A percentile compares a stretch with the other conserved stretches of the same genome.
Conservation (phyloP, 768 basidiomycete genomes). For the Suillus ampliporus region DNA sequence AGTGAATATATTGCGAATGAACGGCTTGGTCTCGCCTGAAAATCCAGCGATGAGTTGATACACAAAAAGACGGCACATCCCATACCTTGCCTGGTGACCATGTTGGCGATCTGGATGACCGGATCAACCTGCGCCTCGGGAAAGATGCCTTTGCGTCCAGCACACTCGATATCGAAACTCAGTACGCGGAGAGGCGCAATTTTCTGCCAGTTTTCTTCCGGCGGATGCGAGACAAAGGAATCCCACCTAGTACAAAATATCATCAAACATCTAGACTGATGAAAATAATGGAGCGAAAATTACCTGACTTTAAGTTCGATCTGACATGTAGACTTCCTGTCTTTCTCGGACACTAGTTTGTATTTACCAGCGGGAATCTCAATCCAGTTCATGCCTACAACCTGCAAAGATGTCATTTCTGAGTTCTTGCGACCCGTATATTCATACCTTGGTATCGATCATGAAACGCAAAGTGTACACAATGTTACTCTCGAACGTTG, state of each 20-base stretch:
- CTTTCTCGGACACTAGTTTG: conserved; percentile 55
- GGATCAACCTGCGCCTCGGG: conserved; percentile 91
- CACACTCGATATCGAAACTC: conserved; percentile 99
- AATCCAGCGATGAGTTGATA: not conserved
- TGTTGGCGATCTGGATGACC: conserved; percentile 98
- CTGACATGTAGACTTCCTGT: conserved; percentile 84
- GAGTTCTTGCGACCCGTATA: not conserved
- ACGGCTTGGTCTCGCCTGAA: conserved; percentile 88
- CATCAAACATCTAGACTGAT: conserved; percentile 15
- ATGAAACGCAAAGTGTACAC: conserved; percentile 92
- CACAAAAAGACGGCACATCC: not conserved
- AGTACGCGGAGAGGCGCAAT: conserved; percentile 93
- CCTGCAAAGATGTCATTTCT: conserved; percentile 46
- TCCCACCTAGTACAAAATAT: conserved; percentile 62
- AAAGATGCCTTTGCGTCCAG: conserved; percentile 96
- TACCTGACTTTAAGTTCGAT: conserved; percentile 84
- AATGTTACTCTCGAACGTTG: conserved; percentile 95
- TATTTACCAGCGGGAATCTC: conserved; percentile 89
- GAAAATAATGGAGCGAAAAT: conserved; percentile 23
- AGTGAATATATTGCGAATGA: conserved; percentile 96
- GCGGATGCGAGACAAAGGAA: conserved; percentile 85
- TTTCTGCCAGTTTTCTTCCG: conserved; percentile 91
- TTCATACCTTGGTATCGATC: conserved; percentile 91
- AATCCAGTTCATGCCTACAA: conserved; percentile 99
- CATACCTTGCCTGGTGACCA: conserved; percentile 97